Conservation (phyloP, 108 stramenopile species). For the Pseudonitzschia multiseries region DNA sequence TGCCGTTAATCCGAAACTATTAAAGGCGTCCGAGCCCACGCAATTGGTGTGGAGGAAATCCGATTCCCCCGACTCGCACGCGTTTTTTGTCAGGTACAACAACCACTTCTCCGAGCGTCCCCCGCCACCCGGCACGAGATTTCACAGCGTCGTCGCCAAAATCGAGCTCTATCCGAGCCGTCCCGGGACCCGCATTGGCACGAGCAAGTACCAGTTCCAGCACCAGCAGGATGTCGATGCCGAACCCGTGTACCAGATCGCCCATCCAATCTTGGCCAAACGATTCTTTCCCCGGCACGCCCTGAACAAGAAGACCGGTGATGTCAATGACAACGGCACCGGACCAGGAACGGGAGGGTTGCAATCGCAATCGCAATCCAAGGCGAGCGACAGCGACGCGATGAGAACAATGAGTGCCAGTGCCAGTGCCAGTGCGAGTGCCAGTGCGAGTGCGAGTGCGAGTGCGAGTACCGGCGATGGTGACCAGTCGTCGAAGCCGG, state of each 20-base stretch:
- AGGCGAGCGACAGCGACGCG: background rate
- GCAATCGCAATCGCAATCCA: conserved; percentile 13
- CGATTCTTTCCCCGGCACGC: conserved; percentile 62
- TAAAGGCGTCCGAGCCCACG: conserved; percentile 27
- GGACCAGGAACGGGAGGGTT: background rate
- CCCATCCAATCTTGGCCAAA: conserved; percentile 49
- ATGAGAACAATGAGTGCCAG: too few species aligned
- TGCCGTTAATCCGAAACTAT: conserved; percentile 25
- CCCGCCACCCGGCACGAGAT: conserved; percentile 36
- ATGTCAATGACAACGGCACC: background rate
- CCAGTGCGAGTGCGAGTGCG: too few species aligned
- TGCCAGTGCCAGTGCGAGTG: too few species aligned
- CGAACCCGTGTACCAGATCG: conserved; percentile 42
- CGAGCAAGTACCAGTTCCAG: conserved; percentile 23
- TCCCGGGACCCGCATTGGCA: background rate
- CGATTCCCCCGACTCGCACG: conserved; percentile 50
- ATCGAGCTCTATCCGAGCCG: conserved; percentile 43
- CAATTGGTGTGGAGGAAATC: conserved; percentile 38
- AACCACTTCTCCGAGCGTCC: conserved; percentile 39
- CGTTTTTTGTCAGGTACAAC: conserved; percentile 52
- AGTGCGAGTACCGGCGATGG: background rate
- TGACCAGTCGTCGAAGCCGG: background rate
- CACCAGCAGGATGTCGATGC: conserved; percentile 17
- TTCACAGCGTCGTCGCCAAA: conserved; percentile 50
- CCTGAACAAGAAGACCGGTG: background rate